Base-by-base conservation (phyloP, 2,329 filamentous ascomycete species). In the Calonectria crousiana region DNA sequence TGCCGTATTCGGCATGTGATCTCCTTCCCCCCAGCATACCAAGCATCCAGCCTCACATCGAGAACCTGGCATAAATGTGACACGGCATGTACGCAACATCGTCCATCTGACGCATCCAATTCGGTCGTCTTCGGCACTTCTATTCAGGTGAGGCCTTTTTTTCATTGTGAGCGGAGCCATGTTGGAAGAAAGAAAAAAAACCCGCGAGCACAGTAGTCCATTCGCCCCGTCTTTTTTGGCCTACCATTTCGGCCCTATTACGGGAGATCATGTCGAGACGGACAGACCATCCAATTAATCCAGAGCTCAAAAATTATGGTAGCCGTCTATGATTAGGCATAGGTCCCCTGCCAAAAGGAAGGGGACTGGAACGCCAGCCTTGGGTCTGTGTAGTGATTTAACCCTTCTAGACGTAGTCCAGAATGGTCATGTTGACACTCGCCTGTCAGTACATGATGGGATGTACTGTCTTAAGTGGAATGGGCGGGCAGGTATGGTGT, bases 171-270 rank as follows among this genome's bases (percentile, higher is more conserved):
- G 56, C 56, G 36, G 23, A 38, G 18, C 53, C 13, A 10, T 51
- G 0, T n/a, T 51, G 56, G 56, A 28, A 20, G 30, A 32, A 16
- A 34, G 32, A 30, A 62, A 38, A 41, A 62, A 36, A 41, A 11
- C 6, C 18, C 36, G 56, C 38, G 28, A 38, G 53, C 23, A 28
- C 23, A 28, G 56, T 49, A 28, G 53, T 20, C 53, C 51, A 68
- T 41, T 62, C 56, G 36, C 56, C 66, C 66, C 18, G 30, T 44
- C 41, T 38, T 44, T 44, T 41, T 69, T 62, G 34, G 9, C 47
- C 47, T 26, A 30, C 65, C 49, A n/a, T 53, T 67, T 70, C 67
- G 67, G 67, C 67, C 67, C 67, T 70, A 64, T 64, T 64, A 30
- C 44, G 67, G 65, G 18, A 67, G 65, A 34, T 56, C 56, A 60